These are phyloP conservation scores for Cytospora chrysosperma DNA, from an alignment of 2,329 filamentous ascomycete genomes.

Conservation along the genomic window DNA sequence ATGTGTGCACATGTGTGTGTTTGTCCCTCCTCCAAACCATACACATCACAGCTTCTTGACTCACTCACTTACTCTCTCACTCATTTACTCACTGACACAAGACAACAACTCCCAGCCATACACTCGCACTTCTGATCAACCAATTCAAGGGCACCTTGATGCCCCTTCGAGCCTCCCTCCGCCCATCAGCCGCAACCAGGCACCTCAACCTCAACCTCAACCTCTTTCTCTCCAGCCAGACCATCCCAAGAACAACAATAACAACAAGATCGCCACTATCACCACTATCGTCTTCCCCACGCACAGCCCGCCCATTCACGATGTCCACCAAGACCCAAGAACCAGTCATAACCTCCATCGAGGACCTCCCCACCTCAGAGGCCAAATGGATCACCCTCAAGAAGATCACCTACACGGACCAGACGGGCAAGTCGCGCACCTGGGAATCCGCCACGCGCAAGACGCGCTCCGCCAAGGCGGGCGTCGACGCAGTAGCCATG, in stretches of 20 bases:
- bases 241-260: not conserved
- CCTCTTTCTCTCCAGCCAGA: not conserved
- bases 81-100: not conserved
- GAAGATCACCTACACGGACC: conserved; percentile 58
- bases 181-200: conserved; percentile 6
- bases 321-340: conserved; percentile 43
- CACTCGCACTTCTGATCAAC: not conserved
- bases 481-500: conserved; percentile 62
- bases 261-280: not conserved
- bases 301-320: conserved; percentile 28
- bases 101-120: too few species aligned
- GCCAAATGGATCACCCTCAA: conserved; percentile 58
- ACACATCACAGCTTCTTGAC: not conserved
- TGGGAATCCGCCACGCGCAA: conserved; percentile 62
- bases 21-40: too few species aligned
- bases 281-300: too few species aligned
- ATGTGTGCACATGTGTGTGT: too few species aligned
- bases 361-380: conserved; percentile 49
- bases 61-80: not conserved
- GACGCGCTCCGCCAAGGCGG: conserved; percentile 49
- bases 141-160: not conserved
- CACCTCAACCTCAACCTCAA: conserved; percentile 14
- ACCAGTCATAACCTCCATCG: conserved; percentile 45
- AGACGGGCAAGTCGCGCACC: conserved; percentile 50
- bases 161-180: not conserved